Evolutionary conservation across 495 filamentous ascomycete genomes (phyloP), one percentile per base, ranked within the genome.

Genomic region (Aspergillus hancockii): DNA sequence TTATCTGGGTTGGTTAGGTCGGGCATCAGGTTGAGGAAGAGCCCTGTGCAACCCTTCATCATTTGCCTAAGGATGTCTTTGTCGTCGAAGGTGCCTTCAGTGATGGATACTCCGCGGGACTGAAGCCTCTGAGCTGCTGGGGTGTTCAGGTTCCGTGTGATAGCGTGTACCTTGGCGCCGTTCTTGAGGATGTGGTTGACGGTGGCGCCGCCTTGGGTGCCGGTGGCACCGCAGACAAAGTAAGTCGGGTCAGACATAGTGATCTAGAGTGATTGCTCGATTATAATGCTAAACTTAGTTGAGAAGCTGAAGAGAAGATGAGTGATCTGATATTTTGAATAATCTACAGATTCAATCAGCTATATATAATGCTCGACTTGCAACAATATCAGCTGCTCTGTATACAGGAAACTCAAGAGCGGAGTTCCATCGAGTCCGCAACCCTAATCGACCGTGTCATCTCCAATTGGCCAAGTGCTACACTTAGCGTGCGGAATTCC

Each of bases 21-120:
- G 3, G 78, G 75, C 51, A 70, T 67, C 2, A 79, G 57, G 67
- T 77, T 79, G 52, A 85, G 71, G 68, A 83, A 85, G 22, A 83
- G 64, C 4, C 61, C 70, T 16, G 68, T 70, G 67, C 78, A 81
- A 58, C 75, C 74, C 22, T 60, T 30, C 52, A 80, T 67, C 49
- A 67, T 73, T 13, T 61, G 31, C 45, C 60, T 55, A 16, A 84
- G 68, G 36, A 67, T 64, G 16, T 66, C 54, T 30, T 68, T 59
- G 64, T 82, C 67, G 63, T 78, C 67, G 59, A 75, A 79, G 56
- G 70, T 51, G 23, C 79, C 81, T 38, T 71, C 52, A 45, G 67
- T 68, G 36, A 83, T 58, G 5, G 58, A 63, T 30, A 78, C 78
- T 9, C 80, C 80, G 30, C 67, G 58, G 3, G 64, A 31, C 45